Evolutionary conservation across 192 early-diverging fungal species (phyloP), one percentile per base, ranked within the genome.

Genomic region (Entomortierella lignicola): DNA sequence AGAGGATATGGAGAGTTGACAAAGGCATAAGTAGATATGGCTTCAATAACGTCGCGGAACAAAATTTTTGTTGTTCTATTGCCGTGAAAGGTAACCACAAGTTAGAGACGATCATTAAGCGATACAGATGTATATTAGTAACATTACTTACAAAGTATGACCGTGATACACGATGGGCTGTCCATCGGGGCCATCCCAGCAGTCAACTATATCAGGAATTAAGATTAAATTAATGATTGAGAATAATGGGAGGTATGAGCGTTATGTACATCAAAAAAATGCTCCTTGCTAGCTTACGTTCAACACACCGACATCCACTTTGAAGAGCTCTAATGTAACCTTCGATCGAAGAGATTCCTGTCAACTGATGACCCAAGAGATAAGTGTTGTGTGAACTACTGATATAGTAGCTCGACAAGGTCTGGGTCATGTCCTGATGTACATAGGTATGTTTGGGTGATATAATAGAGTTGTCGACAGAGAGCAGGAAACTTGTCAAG

Each of bases 351-450:
- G 91, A 87, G 32, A 90, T 83, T 2, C 95, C 90, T 3, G 89
- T 86, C 5, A 98, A 71, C 82, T 98, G 96, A 63, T 96, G 90
- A 12, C 94, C 89, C 1, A 91, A 72, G 20, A 98, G 87, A 69
- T 98, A 95, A 60, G 96, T 98, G 73, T 98, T 98, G 68, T 98
- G 96, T 21, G 93, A 94, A 1, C 94, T 91, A 55, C 91, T 89
- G 48, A 97, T 92, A 47, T 87, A 96, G 80, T 98, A 98, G 60
- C 93, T 86, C 55, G 83, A 89, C 10, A 97, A 64, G 4, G 93
- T 91, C 60, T 83, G 84, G 26, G 81, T 77, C 91, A 94, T 93
- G 44, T 91, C 89, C 39, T 92, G 88, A 52, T 83, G 85, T 18
- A 90, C 80, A 20, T 83, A 71, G 7, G 70, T 64, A 31, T 91